Conservation (phyloP, 1,139 yeast species). For the Arxiozyma slooffiae region DNA sequence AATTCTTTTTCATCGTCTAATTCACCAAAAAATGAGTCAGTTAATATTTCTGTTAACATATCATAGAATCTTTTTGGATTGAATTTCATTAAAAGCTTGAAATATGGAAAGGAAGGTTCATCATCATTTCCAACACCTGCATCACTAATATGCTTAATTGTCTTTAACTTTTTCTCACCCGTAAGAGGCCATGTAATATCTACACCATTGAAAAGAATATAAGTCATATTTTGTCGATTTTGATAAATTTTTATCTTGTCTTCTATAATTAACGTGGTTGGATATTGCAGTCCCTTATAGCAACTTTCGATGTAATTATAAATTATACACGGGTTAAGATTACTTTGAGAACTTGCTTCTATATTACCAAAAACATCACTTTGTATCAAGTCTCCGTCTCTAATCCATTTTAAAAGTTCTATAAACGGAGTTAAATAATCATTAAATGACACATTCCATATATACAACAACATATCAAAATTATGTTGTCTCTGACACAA, state of each 20-base stretch:
- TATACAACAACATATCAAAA: conserved; percentile 37
- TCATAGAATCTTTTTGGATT: conserved; percentile 17
- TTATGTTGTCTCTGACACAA: conserved; percentile 43
- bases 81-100: conserved; percentile 22
- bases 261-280: conserved; percentile 47
- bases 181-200: conserved; percentile 40
- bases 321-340: conserved; percentile 12
- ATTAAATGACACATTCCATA: conserved; percentile 54
- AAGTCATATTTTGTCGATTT: conserved; percentile 44
- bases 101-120: conserved; percentile 31
- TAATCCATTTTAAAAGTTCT: conserved; percentile 29
- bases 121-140: conserved; percentile 5
- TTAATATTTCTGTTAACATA: conserved; percentile 25
- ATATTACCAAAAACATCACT: conserved; percentile 6
- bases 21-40: conserved; percentile 26
- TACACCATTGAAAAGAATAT: conserved; percentile 46
- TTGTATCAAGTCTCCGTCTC: conserved; percentile 4
- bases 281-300: conserved; percentile 65
- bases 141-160: conserved; percentile 8
- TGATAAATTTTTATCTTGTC: conserved; percentile 15
- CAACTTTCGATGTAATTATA: conserved; percentile 1
- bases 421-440: conserved; percentile 63
- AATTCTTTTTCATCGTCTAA: conserved; percentile 6
- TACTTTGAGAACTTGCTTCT: conserved; percentile 13
- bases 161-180: conserved; percentile 19